These are phyloP conservation scores for Lentinula raphanica DNA, from an alignment of 768 basidiomycete genomes.

Conservation along the genomic window DNA sequence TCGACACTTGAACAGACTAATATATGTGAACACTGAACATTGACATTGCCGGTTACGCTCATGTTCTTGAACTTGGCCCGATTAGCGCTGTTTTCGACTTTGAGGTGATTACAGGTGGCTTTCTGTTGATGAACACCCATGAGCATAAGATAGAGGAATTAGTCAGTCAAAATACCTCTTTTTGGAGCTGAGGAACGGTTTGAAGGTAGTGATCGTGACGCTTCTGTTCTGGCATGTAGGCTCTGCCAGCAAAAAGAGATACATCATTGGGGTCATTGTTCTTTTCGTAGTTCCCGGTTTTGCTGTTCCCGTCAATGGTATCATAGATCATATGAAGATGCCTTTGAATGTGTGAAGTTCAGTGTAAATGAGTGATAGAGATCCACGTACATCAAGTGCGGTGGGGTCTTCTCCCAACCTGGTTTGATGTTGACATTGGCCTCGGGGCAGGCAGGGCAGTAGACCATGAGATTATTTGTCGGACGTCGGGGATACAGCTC, in stretches of 20 bases:
- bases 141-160: too few species aligned
- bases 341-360: neutral
- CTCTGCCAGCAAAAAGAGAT: constrained; percentile 12
- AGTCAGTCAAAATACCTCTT: neutral
- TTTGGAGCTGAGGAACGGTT: neutral
- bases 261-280: constrained; percentile 18
- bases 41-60: constrained; percentile 17
- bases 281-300: constrained; percentile 15
- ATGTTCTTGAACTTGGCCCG: constrained; percentile 19
- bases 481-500: constrained; percentile 8
- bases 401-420: neutral
- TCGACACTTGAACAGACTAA: constrained; percentile 9
- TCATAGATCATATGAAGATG: constrained; percentile 2
- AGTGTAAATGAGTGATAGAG: neutral
- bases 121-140: constrained; percentile 13
- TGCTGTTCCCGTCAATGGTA: constrained; percentile 18
- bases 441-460: constrained; percentile 24
- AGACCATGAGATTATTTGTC: constrained; percentile 12
- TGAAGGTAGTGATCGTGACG: constrained; percentile 12
- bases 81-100: constrained; percentile 20
- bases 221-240: constrained; percentile 12
- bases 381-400: constrained; percentile 12
- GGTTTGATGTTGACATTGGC: constrained; percentile 21
- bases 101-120: constrained; percentile 17
- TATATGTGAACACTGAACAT: constrained; percentile 15